Base-by-base conservation (phyloP, 805 yeast genomes). In the Candida railenensis region DNA sequence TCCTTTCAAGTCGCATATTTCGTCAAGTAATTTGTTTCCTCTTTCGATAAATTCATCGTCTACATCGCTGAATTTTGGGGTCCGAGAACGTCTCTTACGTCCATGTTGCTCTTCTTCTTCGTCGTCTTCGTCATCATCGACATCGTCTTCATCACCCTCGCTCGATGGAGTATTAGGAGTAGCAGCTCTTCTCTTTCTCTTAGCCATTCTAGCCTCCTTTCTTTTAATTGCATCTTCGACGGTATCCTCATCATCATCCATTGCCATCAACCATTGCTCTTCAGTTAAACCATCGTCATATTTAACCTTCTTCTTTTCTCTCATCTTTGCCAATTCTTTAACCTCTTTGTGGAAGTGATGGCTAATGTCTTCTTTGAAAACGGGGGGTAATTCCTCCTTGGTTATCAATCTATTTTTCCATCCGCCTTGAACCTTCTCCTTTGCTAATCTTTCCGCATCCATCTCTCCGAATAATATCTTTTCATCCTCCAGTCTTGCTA, bases 241-340 rank as follows among this genome's bases (percentile, higher is more conserved):
- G 1, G 79, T 66, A 51, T 79, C 87, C 19, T 82, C 77, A 47
- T 85, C 94, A 47, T 81, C 81, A 62, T 87, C 94, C 75, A 87
- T 79, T 1, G 89, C 89, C 62, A 81, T 81, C 43, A 85, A 64
- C 96, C 97, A 94, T 64, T 92, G 97, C 58, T 89, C 97, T 62
- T 94, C 99, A 4, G 96, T 85, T 55, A 91, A 67, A 21, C 85
- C 84, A 54, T 91, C 97, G 62, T 94, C 98, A 57, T 85, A 85
- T 54, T 85, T 85, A n/a, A 83, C 80, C 5, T 78, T 67, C 65
- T 88, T 89, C 47, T 96, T 85, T 56, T 86, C 91, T 61, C 98
- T 81, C 40, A 84, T 78, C 33, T 83, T 89, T 14, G 62, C 77
- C 14, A 74, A 66, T 33, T 76, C 77, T 40, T 78, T 77, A 22